These are phyloP conservation scores for Hyaloscypha bicolor DNA, from an alignment of 495 filamentous ascomycete genomes.

Conservation along the genomic window DNA sequence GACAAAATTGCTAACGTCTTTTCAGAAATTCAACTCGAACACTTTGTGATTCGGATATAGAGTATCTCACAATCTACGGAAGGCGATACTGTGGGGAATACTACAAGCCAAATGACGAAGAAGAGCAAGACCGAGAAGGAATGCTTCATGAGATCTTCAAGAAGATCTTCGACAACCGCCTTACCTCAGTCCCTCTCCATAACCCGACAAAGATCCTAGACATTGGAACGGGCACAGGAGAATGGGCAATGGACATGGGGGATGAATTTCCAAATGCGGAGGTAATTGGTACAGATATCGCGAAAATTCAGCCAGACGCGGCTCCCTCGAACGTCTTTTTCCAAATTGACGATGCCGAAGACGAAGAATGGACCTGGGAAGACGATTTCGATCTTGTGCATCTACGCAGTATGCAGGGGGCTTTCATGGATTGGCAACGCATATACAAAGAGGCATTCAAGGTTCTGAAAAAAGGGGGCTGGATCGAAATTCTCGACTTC, in stretches of 20 bases:
- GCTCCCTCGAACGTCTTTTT: slow-evolving; percentile 68
- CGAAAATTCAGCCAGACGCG: slow-evolving; percentile 53
- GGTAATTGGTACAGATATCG: slow-evolving; percentile 67
- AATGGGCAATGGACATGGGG: slow-evolving; percentile 76
- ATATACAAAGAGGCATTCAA: slow-evolving; percentile 63
- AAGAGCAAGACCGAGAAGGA: slow-evolving; percentile 70
- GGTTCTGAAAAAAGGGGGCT: slow-evolving; percentile 65
- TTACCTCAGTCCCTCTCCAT: slow-evolving; percentile 59
- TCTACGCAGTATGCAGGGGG: slow-evolving; percentile 62
- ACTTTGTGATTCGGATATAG: slow-evolving; percentile 56
- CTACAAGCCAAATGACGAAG: slow-evolving; percentile 76
- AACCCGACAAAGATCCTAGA: slow-evolving; percentile 62
- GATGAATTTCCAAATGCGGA: slow-evolving; percentile 62
- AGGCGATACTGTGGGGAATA: slow-evolving; percentile 70
- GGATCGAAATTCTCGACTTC: slow-evolving; percentile 64
- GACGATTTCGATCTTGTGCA: slow-evolving; percentile 69
- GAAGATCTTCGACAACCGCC: slow-evolving; percentile 57
- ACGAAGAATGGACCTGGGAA: slow-evolving; percentile 53
- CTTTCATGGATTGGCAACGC: slow-evolving; percentile 62
- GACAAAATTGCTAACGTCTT: neutral
- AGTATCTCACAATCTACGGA: slow-evolving; percentile 62
- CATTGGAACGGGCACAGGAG: slow-evolving; percentile 68
- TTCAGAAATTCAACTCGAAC: slow-evolving; percentile 61
- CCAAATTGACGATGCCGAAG: slow-evolving; percentile 69
- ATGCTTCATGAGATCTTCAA: slow-evolving; percentile 69